These are phyloP conservation scores for Ganoderma sinense DNA, from an alignment of 1,284 basidiomycete genomes.

Conservation along the genomic window DNA sequence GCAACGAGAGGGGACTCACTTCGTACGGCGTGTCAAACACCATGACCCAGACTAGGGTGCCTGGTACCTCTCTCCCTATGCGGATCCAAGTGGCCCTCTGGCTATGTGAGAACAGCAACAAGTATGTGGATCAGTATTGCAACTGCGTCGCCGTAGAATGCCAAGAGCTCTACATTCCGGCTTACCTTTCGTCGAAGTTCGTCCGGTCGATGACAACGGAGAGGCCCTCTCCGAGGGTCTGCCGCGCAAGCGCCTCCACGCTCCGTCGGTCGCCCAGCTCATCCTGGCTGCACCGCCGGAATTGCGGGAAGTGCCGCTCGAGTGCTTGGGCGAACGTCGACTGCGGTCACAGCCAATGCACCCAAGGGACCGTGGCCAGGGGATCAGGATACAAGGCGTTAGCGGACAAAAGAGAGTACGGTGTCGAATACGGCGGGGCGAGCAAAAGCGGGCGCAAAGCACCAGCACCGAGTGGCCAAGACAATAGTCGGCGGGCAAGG, in stretches of 20 bases:
- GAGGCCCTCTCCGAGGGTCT: slow-evolving; percentile 56
- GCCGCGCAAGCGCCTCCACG: slow-evolving; percentile 64
- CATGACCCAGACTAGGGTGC: slow-evolving; percentile 69
- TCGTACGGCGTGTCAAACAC: slow-evolving; percentile 77
- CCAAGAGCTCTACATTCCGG: slow-evolving; percentile 15
- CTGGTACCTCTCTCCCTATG: slow-evolving; percentile 70
- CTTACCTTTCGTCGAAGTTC: slow-evolving; percentile 72
- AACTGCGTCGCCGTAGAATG: neutral
- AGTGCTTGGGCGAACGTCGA: slow-evolving; percentile 76
- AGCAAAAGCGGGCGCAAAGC: neutral
- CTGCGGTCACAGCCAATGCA: slow-evolving; percentile 41
- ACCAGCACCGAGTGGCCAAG: neutral
- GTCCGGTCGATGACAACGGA: slow-evolving; percentile 80
- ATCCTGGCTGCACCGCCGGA: slow-evolving; percentile 77
- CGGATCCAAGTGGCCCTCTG: slow-evolving; percentile 75
- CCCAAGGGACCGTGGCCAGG: neutral
- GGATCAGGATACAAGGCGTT: neutral
- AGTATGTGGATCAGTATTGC: neutral
- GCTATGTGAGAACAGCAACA: slow-evolving; percentile 41
- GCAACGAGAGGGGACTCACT: slow-evolving; percentile 50
- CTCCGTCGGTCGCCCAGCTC: slow-evolving; percentile 60
- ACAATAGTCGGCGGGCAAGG: neutral
- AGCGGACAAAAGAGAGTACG: neutral
- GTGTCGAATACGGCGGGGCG: neutral
- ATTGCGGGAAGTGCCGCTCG: slow-evolving; percentile 60